Percentiles rank a stretch among this genome's conserved stretches.
Conservation (phyloP, 768 basidiomycete species). For the Leccinum broughii region DNA sequence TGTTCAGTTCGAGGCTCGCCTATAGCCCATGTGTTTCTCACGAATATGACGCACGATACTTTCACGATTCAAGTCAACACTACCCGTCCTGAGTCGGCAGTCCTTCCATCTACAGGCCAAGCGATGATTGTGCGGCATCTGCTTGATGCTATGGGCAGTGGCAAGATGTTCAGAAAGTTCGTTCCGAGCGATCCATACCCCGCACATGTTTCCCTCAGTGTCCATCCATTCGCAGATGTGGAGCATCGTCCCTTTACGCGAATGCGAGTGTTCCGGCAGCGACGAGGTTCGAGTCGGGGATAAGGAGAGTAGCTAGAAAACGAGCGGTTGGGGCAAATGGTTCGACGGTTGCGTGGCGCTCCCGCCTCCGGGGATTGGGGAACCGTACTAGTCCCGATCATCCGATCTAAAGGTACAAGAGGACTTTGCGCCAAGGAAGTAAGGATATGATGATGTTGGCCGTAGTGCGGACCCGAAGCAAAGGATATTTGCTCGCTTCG, state of each 20-base stretch:
- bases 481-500: not conserved
- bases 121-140: fast-evolving
- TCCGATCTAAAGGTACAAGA: not conserved
- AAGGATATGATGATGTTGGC: not conserved
- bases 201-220: slow-evolving; percentile 5
- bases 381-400: not conserved
- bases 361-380: no score
- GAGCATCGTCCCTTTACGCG: not conserved
- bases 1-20: slow-evolving; percentile 4
- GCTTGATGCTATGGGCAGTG: slow-evolving; percentile 2
- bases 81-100: slow-evolving; percentile 4
- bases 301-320: not conserved
- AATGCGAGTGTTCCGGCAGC: not conserved
- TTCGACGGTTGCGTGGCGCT: not conserved
- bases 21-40: slow-evolving; percentile 16
- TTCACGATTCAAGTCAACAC: slow-evolving; percentile 11
- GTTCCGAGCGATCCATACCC: not conserved
- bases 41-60: slow-evolving; percentile 17
- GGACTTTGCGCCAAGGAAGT: not conserved
- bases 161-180: slow-evolving; percentile 14
- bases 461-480: not conserved
- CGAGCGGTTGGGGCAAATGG: not conserved
- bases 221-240: slow-evolving; percentile 11
- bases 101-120: slow-evolving; percentile 11
- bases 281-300: not conserved